Evolutionary conservation across 371 early-diverging fungal species (phyloP).

Genomic region (Saksenaea vasiformis): DNA sequence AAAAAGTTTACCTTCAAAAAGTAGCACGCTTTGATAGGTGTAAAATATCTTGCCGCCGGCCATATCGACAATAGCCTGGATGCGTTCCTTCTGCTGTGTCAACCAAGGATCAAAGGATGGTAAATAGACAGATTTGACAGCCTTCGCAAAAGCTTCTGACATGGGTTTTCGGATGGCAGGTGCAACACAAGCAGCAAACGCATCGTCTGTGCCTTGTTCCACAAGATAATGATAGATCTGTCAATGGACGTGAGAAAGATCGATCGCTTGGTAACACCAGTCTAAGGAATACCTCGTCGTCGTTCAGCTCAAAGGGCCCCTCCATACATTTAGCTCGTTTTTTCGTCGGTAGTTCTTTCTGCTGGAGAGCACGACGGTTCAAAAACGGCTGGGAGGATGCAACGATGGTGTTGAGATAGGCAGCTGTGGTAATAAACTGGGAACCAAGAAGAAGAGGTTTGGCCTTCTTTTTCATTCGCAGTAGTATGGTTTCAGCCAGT

Average conservation of each 20-base stretch:
- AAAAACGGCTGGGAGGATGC: conserved; percentile 12
- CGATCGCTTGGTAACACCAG: neutral
- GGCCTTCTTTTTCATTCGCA: conserved; percentile 5
- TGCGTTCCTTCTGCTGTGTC: neutral
- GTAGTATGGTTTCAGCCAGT: conserved; percentile 9
- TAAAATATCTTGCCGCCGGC: conserved; percentile 10
- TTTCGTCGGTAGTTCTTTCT: conserved; percentile 15
- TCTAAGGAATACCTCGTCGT: conserved; percentile 9
- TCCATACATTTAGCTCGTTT: conserved; percentile 6
- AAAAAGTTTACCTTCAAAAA: conserved; percentile 19
- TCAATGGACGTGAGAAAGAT: neutral
- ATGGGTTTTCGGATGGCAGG: conserved; percentile 14
- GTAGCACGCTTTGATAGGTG: conserved; percentile 5
- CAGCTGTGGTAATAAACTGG: conserved; percentile 12
- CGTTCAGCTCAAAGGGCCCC: neutral
- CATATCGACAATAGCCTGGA: neutral
- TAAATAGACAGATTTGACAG: conserved; percentile 22
- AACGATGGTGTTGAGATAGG: conserved; percentile 12
- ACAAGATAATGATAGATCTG: conserved; percentile 16
- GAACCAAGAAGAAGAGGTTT: conserved; percentile 12
- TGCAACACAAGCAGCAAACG: conserved; percentile 14
- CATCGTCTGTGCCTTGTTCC: conserved; percentile 3
- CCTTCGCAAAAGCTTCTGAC: conserved; percentile 13
- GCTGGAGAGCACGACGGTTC: conserved; percentile 11
- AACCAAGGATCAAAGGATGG: neutral